Base-by-base conservation (phyloP, 495 filamentous ascomycete genomes). In the Aspergillus indologenus region DNA sequence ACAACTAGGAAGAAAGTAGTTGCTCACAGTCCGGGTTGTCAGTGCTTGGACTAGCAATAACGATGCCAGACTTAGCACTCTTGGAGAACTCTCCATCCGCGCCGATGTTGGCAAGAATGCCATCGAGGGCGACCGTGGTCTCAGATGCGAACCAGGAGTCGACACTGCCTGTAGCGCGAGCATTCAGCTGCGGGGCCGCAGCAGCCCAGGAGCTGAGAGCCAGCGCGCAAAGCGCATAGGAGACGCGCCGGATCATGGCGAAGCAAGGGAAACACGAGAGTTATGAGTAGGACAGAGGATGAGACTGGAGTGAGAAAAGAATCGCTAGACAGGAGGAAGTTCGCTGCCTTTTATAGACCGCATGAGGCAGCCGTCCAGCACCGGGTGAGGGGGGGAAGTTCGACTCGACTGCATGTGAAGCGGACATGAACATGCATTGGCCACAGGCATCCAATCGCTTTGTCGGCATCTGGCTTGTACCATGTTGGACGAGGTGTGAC, bases 31-130 rank as follows among this genome's bases (percentile, higher is more conserved):
- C 76, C 1, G 86, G 86, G 44, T 75, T 69, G 7, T 56, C 54
- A n/a, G 73, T 84, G 63, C 79, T 83, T 2, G 87, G 86, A 57
- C 79, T 83, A 18, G 87, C 87, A 68, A 90, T 74, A 17, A 88
- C 81, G 18, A 82, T 73, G 15, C 87, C 87, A 0, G 77, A 29
- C 43, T 71, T 67, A 5, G 73, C 84, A 40, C 58, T 58, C 18
- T 45, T n/a, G 2, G 47, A 58, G 57, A 57, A 63, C 43, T 23
- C 43, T 17, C 61, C 61, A 21, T 60, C 44, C 5, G 51, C 43
- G 6, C 61, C 61, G 49, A 63, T 63, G 14, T 60, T 42, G 34
- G 59, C 53, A 18, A 63, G 53, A 18, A 63, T 54, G 5, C 57
- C 57, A 9, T 53, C 22, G 14, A 48, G 61, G 29, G 61, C 53